Percentiles rank a stretch among this genome's conserved stretches.
Conservation (phyloP, 2,329 filamentous ascomycete species). For the Epichloe gansuensis region DNA sequence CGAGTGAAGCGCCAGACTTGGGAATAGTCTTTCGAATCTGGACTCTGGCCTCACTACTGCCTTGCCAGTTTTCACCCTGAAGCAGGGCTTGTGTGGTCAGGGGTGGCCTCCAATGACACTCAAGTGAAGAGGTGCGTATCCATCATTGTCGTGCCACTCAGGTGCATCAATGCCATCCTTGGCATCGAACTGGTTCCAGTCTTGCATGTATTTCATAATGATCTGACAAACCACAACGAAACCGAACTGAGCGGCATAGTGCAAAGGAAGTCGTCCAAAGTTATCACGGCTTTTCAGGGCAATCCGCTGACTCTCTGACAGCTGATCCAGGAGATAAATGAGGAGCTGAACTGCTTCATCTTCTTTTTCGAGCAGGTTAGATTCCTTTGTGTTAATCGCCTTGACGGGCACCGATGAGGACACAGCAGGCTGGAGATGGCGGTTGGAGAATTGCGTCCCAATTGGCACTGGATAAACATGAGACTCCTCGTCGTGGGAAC, state of each 20-base stretch:
- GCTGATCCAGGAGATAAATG: constrained; percentile 49
- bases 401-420: constrained; percentile 50
- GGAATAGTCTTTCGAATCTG: constrained; percentile 57
- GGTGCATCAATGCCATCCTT: constrained; percentile 75
- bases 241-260: constrained; percentile 91
- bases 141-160: constrained; percentile 86
- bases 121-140: constrained; percentile 81
- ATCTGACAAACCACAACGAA: constrained; percentile 83
- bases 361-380: constrained; percentile 51
- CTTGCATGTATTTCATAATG: constrained; percentile 78
- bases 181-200: constrained; percentile 78
- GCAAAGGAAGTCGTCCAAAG: constrained; percentile 73
- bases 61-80: constrained; percentile 67
- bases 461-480: constrained; percentile 38
- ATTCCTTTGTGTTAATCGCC: constrained; percentile 53
- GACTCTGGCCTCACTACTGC: constrained; percentile 47
- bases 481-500: constrained; percentile 38
- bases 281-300: constrained; percentile 61
- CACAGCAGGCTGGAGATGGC: constrained; percentile 70
- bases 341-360: constrained; percentile 66
- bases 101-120: constrained; percentile 86
- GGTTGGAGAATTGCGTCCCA: constrained; percentile 45
- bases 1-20: constrained; percentile 78
- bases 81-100: constrained; percentile 74
- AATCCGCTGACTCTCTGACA: constrained; percentile 54